Evolutionary conservation across 1,139 yeast genomes (phyloP), one percentile per base, ranked within the genome.

Genomic region (Nakaseomyces glabratus): DNA sequence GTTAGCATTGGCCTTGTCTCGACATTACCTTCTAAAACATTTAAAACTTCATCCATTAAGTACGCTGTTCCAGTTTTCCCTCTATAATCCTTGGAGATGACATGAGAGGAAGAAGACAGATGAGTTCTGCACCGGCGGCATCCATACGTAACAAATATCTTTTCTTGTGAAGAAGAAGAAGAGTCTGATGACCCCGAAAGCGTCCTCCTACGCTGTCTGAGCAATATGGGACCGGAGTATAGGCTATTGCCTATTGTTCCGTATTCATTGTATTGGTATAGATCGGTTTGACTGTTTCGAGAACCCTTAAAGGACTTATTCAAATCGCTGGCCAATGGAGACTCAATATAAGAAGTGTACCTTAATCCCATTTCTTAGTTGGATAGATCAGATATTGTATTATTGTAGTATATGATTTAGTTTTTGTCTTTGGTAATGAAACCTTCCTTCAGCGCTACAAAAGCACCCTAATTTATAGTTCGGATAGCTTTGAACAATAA

Each of bases 281-380:
- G 21, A n/a, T 26, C 30, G 4, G n/a, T n/a, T n/a, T n/a, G n/a
- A n/a, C n/a, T n/a, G n/a, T n/a, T n/a, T n/a, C n/a, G n/a, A n/a
- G n/a, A n/a, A n/a, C n/a, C n/a, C n/a, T n/a, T n/a, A n/a, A n/a
- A n/a, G n/a, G n/a, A n/a, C n/a, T n/a, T n/a, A n/a, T n/a, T n/a
- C n/a, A n/a, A n/a, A 26, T 4, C 30, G 21, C 14, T 2, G 12
- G 26, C 15, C 20, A 6, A 13, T 14, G 28, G 7, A 25, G 60
- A 57, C 36, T 62, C 66, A 33, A 63, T 55, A 41, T 60, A 59
- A 14, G 57, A 48, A 3, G 66, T 58, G 43, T 56, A 62, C 35
- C 63, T 61, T 33, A 62, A 45, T 16, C 68, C 68, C 68, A 63
- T 62, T n/a, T n/a, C n/a, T n/a, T n/a, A n/a, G n/a, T n/a, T n/a